These are phyloP conservation scores for Sambucus nigra DNA, from an alignment of 129 eudicot genomes.

Conservation along the genomic window DNA sequence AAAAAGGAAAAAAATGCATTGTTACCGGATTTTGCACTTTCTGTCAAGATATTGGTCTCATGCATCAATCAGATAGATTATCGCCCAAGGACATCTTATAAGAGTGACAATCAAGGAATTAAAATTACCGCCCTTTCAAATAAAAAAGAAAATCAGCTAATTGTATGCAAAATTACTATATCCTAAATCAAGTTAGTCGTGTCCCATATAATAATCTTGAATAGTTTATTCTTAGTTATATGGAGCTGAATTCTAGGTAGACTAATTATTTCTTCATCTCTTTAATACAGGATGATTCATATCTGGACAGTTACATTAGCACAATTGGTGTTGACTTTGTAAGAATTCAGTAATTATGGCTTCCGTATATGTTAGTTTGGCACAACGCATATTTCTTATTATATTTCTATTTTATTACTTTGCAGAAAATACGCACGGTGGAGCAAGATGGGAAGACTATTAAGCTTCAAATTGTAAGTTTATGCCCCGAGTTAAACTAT, in stretches of 20 bases:
- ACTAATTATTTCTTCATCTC: background rate
- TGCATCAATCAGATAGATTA: background rate
- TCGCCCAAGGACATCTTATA: background rate
- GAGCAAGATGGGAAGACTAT: constrained; percentile 90
- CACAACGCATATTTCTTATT: background rate
- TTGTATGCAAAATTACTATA: background rate
- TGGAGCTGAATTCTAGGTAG: background rate
- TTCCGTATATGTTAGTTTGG: background rate
- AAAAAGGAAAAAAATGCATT: too few relatives aligned
- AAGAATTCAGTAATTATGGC: constrained; percentile 7
- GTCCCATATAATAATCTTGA: background rate
- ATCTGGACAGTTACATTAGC: constrained; percentile 50
- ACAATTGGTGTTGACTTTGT: constrained; percentile 54
- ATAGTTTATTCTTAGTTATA: background rate
- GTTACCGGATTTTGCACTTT: background rate
- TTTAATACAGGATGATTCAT: constrained; percentile 40
- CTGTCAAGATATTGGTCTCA: background rate
- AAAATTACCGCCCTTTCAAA: background rate
- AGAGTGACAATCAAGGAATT: background rate
- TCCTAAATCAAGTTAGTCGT: background rate
- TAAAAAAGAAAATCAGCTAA: background rate
- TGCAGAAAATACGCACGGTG: constrained; percentile 77
- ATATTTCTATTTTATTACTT: too few relatives aligned
- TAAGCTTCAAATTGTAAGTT: constrained; percentile 74
- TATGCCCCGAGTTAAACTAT: too few relatives aligned